Percentiles rank a stretch among this genome's conserved stretches.
These are phyloP conservation scores for Nakazawaea holstii DNA, from an alignment of 805 yeast genomes.

Conservation along the genomic window DNA sequence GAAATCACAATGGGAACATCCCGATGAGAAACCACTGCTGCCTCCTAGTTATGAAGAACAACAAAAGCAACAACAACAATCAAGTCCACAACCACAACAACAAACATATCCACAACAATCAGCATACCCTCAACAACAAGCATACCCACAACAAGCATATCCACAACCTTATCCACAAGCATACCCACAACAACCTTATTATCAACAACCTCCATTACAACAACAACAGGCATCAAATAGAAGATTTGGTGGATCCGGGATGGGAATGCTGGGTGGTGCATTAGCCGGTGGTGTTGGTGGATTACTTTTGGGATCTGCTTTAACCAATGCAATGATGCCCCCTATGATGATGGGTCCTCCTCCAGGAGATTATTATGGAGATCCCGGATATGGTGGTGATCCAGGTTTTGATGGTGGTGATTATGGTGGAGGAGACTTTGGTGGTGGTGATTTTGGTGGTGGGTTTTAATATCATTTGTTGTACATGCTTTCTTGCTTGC, in stretches of 20 bases:
- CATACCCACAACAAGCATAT: conserved; percentile 11
- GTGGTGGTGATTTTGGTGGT: conserved; percentile 6
- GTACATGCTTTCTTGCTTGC: too few species aligned
- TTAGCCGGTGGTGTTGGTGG: conserved; percentile 28
- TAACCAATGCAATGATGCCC: conserved; percentile 8
- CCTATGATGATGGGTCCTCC: conserved; percentile 9
- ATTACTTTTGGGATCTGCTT: conserved; percentile 18
- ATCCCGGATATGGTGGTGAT: conserved; percentile 1
- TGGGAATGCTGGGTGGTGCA: conserved; percentile 26
- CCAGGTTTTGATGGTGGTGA: too few species aligned
- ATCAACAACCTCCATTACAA: conserved; percentile 15
- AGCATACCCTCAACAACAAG: conserved; percentile 3
- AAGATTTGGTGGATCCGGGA: conserved; percentile 15
- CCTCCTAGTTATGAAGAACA: conserved; percentile 5
- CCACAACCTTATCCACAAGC: conserved; percentile 9
- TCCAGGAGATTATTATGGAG: not conserved
- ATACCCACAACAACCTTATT: conserved; percentile 14
- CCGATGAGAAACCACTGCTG: conserved; percentile 34
- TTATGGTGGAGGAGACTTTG: not conserved
- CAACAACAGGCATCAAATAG: conserved; percentile 13
- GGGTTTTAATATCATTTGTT: not conserved
- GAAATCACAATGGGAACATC: conserved; percentile 89
- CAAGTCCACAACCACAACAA: conserved; percentile 14
- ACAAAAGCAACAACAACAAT: conserved; percentile 2
- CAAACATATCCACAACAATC: conserved; percentile 1